Evolutionary conservation across 2,329 filamentous ascomycete species (phyloP), one percentile per base, ranked within the genome.

Genomic region (Penicillium digitatum): DNA sequence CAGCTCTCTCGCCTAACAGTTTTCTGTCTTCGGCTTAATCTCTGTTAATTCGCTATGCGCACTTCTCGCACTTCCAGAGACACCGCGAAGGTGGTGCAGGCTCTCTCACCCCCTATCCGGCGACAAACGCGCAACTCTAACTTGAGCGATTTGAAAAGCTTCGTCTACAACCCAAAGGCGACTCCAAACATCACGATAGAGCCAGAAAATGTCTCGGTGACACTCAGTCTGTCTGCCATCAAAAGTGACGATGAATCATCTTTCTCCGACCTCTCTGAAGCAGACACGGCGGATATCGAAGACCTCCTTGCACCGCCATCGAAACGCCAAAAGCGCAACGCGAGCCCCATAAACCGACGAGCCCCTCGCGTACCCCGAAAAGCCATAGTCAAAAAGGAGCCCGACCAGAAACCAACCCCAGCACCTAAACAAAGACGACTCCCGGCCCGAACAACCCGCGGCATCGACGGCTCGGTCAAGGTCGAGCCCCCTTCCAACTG

Each of bases 401-500:
- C 51, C 5, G 47, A 56, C 18, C 64, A 66, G 10, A 54, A 60
- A 48, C n/a, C 47, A 2, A 48, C 63, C 55, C 56, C 49, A 1
- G n/a, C 60, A 29, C 66, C 69, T 32, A 74, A 73, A 60, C 54
- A 73, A 5, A 73, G 76, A 29, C 73, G 73, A 7, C 64, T 69
- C 10, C 74, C 75, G 27, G 74, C 75, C 1, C 70, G 75, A 20
- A 75, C 71, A 53, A 69, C 70, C 26, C 73, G 72, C 43, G 69
- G 63, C n/a, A 66, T 72, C 26, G 69, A 74, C 54, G 71, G 74
- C 12, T 63, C 64, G 16, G 59, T 71, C 4, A 65, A 64, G 26
- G 64, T 78, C 8, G 67, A 74, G n/a, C 84, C 90, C 1, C 91
- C 92, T 0, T 80, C 85, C 0, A 85, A 91, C 69, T 96, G 94